phyloP scores from a whole-genome alignment of 257 asterid species.

The Leptodermis oblonga region DNA sequence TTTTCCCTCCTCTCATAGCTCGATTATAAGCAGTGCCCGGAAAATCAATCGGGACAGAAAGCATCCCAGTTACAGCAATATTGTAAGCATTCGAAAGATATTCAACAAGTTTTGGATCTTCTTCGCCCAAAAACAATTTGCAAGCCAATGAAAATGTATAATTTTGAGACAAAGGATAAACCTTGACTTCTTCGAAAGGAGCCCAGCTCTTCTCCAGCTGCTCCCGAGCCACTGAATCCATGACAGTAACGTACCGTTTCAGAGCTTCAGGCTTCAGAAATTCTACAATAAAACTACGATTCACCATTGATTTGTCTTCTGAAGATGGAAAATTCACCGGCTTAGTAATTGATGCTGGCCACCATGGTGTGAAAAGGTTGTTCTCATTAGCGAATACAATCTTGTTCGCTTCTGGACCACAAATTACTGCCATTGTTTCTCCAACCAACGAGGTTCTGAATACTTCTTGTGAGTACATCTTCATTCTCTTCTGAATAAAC shows the following conservation, averaged over 20 bases:
- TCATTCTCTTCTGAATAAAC: slow-evolving; percentile 47
- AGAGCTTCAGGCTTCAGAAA: slow-evolving; percentile 47
- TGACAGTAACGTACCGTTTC: slow-evolving; percentile 36
- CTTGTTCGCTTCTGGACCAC: slow-evolving; percentile 64
- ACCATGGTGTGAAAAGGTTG: slow-evolving; percentile 55
- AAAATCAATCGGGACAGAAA: slow-evolving; percentile 44
- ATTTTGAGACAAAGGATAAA: slow-evolving; percentile 31
- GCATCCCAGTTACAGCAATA: slow-evolving; percentile 38
- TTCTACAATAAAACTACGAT: slow-evolving; percentile 37
- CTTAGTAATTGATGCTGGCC: slow-evolving; percentile 54
- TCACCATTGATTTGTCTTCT: slow-evolving; percentile 26
- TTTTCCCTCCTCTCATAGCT: slow-evolving; percentile 46
- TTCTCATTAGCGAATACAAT: slow-evolving; percentile 53
- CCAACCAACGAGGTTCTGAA: slow-evolving; percentile 55
- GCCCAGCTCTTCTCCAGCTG: slow-evolving; percentile 20
- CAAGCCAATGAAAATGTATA: slow-evolving; percentile 49
- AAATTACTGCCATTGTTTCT: slow-evolving; percentile 54
- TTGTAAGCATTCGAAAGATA: slow-evolving; percentile 39
- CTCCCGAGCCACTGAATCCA: slow-evolving; percentile 43
- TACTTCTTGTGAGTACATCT: slow-evolving; percentile 43
- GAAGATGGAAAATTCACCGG: slow-evolving; percentile 33
- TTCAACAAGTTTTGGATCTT: slow-evolving; percentile 28
- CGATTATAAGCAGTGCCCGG: slow-evolving; percentile 54
- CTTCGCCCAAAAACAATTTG: slow-evolving; percentile 34
- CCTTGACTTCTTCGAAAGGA: not conserved